Evolutionary conservation across 768 basidiomycete species (phyloP), one percentile per base, ranked within the genome.

Genomic region (Lyophyllum semitale): DNA sequence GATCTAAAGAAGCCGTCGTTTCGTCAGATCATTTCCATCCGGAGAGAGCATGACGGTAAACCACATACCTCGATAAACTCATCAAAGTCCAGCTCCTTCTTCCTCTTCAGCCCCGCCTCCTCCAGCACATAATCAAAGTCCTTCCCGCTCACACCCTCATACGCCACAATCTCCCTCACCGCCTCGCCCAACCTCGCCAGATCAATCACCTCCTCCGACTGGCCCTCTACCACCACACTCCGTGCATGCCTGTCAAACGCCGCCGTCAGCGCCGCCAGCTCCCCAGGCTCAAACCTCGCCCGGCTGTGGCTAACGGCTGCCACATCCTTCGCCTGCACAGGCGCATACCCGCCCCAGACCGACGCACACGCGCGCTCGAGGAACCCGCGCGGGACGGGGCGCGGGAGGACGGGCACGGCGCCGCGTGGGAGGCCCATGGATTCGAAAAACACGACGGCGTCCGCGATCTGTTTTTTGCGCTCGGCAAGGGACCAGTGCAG

Each of bases 381-480:
- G 52, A 53, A 58, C 3, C 71, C 70, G 48, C 65, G 57, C 15
- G 66, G 63, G 37, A 65, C 57, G 2, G 61, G 64, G 33, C 65
- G 61, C 1, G 70, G 68, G 2, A 67, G 35, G 23, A 58, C 63
- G 20, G 64, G 59, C 59, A 72, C 47, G 70, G 73, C 66, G 68
- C 77, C 84, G 65, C 85, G 76, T 38, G 78, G 78, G 33, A 97
- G 77, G 0, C 95, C 95, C 96, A 98, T 98, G 61, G 83, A 88
- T 54, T 76, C 78, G 37, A 97, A 79, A 74, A 93, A 96, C 40
- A 67, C 69, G 18, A 88, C 76, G 0, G 86, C 84, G 3, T 71
- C 67, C 29, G 74, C 71, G 52, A 88, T 74, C 70, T 98, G 90
- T 52, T 72, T 63, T 49, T 74, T 70, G 61, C 85, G 82, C 62